phyloP scores from a whole-genome alignment of 495 filamentous ascomycete species.

The Barbatosphaeria neglecta region DNA sequence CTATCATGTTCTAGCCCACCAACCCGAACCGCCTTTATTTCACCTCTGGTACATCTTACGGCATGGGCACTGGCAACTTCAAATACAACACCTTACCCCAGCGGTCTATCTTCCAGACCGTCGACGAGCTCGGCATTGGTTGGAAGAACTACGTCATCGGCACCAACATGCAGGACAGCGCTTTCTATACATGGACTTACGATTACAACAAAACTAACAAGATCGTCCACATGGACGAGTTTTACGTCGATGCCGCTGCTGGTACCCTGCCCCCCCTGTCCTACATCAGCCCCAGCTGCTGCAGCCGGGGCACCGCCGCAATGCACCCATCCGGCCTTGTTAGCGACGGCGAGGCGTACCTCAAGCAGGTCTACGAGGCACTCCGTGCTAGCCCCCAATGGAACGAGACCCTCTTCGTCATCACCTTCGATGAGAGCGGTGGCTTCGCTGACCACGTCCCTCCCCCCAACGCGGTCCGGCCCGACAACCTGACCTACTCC shows the following conservation, averaged over 20 bases:
- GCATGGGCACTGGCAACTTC: conserved; percentile 33
- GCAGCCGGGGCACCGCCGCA: conserved; percentile 23
- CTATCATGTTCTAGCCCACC: conserved; percentile 23
- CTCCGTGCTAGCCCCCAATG: conserved; percentile 34
- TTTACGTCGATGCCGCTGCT: conserved; percentile 29
- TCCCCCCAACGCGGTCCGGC: conserved; percentile 25
- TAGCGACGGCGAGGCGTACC: conserved; percentile 32
- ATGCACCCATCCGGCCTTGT: conserved; percentile 35
- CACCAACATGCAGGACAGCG: too few relatives aligned
- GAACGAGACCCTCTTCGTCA: conserved; percentile 33
- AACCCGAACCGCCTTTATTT: conserved; percentile 38
- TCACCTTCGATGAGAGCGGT: conserved; percentile 40
- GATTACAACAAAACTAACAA: conserved; percentile 7
- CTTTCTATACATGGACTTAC: conserved; percentile 36
- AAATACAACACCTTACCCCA: conserved; percentile 26
- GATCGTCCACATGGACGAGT: conserved; percentile 23
- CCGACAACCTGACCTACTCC: conserved; percentile 29
- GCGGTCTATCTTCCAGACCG: conserved; percentile 34
- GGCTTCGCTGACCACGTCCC: conserved; percentile 41
- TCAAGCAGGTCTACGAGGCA: conserved; percentile 38
- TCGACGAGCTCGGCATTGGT: conserved; percentile 26
- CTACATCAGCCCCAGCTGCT: conserved; percentile 40
- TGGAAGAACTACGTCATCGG: conserved; percentile 17
- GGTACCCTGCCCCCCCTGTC: conserved; percentile 33
- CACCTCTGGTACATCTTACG: conserved; percentile 37